Base-by-base conservation (phyloP, 139 green algal species). In the Deuterostichococcus epilithicus region DNA sequence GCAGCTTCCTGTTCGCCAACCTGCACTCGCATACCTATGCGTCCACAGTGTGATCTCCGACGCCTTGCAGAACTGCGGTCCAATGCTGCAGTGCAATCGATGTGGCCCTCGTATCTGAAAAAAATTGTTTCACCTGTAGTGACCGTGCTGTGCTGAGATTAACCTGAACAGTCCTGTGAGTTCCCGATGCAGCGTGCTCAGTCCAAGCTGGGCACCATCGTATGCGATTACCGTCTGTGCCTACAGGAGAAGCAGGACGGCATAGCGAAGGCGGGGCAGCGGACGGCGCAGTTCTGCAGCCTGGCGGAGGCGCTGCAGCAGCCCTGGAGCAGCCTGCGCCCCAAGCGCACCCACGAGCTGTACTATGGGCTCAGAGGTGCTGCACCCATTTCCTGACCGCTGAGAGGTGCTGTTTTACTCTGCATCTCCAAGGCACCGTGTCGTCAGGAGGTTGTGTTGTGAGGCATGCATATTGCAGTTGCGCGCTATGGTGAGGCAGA, bases 1-100 rank as follows among this genome's bases (percentile, higher is more conserved):
- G 36, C 37, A 83, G 85, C 76, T 92, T 81, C 74, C 82, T 87
- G 15, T 97, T 97, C 75, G 79, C 86, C 10, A 86, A 97, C 82
- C 81, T 97, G 25, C 58, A 77, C 1, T 30, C 78, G 26, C 87
- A 96, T 75, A 79, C 8, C 13, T 97, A 87, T 72, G 82, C 75
- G 2, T 77, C 80, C 26, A 86, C 90, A 82, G 88, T 83, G 52
- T 28, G 44, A 18, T 20, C 44, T 5, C 18, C 22, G 36, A 33
- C n/a, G 28, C 39, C 22, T n/a, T 52, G n/a, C n/a, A n/a, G n/a
- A n/a, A n/a, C n/a, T n/a, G n/a, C n/a, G n/a, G n/a, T n/a, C n/a
- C n/a, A n/a, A n/a, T n/a, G n/a, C n/a, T n/a, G n/a, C n/a, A n/a
- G n/a, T n/a, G n/a, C n/a, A n/a, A n/a, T n/a, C n/a, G n/a, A n/a